Percentiles rank a stretch among this genome's conserved stretches.
phyloP scores from a whole-genome alignment of 768 basidiomycete genomes.

The Chlorophyllum brunneum region DNA sequence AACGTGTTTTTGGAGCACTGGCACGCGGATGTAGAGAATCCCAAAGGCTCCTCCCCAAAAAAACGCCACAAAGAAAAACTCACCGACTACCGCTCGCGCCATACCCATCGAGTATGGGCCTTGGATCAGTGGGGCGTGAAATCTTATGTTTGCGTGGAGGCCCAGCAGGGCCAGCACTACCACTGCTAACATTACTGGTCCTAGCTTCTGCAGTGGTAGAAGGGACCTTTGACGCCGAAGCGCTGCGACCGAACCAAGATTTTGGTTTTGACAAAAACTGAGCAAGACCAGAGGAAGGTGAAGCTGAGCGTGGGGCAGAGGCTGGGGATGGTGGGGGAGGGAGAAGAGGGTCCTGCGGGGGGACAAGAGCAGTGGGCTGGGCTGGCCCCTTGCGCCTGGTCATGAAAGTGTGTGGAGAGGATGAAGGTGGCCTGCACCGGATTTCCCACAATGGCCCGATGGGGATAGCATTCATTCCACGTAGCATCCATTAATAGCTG shows the following conservation, averaged over 20 bases:
- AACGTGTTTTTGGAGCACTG: too few relatives aligned
- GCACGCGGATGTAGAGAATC: too few relatives aligned
- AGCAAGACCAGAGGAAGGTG: slow-evolving; percentile 62
- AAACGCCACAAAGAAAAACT: neutral
- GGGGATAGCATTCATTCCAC: too few relatives aligned
- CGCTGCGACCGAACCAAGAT: slow-evolving; percentile 68
- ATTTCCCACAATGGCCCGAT: too few relatives aligned
- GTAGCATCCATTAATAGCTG: slow-evolving; percentile 11
- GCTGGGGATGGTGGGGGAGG: slow-evolving; percentile 27
- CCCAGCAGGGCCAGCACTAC: too few relatives aligned
- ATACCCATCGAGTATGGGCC: slow-evolving; percentile 66
- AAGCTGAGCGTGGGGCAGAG: slow-evolving; percentile 50
- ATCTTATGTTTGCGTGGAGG: slow-evolving; percentile 82
- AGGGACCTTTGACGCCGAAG: slow-evolving; percentile 46
- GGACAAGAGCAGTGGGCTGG: slow-evolving; percentile 18
- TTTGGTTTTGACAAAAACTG: slow-evolving; percentile 64
- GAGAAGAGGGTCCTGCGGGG: slow-evolving; percentile 18
- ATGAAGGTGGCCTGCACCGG: too few relatives aligned
- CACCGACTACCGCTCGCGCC: slow-evolving; percentile 43
- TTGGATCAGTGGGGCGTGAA: slow-evolving; percentile 78
- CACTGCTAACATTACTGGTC: slow-evolving; percentile 34
- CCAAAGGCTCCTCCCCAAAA: too few relatives aligned
- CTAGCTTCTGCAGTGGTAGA: slow-evolving; percentile 41
- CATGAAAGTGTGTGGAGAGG: too few relatives aligned
- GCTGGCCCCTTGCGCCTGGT: slow-evolving; percentile 33